These are phyloP conservation scores for Cryptococcus amylolentus DNA, from an alignment of 1,284 basidiomycete species.

Conservation along the genomic window DNA sequence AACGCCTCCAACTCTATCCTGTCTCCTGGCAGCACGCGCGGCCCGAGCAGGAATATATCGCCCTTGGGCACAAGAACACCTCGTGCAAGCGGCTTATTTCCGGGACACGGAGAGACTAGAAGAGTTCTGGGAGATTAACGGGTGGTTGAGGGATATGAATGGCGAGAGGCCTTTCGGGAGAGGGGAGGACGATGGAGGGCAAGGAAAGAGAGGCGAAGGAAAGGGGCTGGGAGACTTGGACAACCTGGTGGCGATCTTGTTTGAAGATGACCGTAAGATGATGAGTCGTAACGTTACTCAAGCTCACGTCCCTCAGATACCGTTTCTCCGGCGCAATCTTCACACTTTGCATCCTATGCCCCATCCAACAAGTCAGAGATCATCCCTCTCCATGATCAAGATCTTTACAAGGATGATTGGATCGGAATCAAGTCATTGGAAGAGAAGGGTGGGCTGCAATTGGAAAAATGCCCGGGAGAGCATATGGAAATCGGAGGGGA, in stretches of 20 bases:
- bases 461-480: conserved; percentile 68
- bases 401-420: conserved; percentile 79
- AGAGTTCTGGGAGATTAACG: conserved; percentile 65
- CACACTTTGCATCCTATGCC: conserved; percentile 43
- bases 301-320: conserved; percentile 21
- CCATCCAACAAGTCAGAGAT: conserved; percentile 52
- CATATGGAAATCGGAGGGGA: conserved; percentile 83
- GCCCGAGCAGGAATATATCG: conserved; percentile 74
- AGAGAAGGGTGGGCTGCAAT: conserved; percentile 61
- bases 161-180: conserved; percentile 66
- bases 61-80: conserved; percentile 72
- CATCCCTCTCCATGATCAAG: conserved; percentile 70
- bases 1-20: conserved; percentile 54
- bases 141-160: conserved; percentile 50
- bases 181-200: conserved; percentile 11
- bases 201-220: conserved; percentile 21
- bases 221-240: conserved; percentile 37
- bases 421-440: conserved; percentile 78
- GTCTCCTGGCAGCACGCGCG: conserved; percentile 68
- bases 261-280: conserved; percentile 46
- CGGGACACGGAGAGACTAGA: conserved; percentile 75
- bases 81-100: conserved; percentile 91
- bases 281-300: too few relatives aligned
- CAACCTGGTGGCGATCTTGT: conserved; percentile 49
- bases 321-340: conserved; percentile 43